phyloP scores from a whole-genome alignment of 2,329 filamentous ascomycete species.

The Ophiobolus disseminans region DNA sequence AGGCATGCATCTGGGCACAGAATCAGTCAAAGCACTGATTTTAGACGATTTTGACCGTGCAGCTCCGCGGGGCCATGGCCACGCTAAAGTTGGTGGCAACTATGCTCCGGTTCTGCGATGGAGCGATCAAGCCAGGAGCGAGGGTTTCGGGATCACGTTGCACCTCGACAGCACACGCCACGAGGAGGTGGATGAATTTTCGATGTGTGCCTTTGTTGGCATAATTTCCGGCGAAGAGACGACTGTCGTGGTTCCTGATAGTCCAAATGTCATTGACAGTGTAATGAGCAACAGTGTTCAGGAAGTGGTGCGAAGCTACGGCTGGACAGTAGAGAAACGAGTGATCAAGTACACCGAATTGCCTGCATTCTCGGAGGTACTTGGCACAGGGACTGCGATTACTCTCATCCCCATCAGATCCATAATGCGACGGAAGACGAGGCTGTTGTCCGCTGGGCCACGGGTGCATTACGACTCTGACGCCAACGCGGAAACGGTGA shows the following conservation, averaged over 20 bases:
- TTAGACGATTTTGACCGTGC: slow-evolving; percentile 38
- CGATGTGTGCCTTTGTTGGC: slow-evolving; percentile 44
- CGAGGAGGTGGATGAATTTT: slow-evolving; percentile 48
- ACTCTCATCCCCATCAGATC: slow-evolving; percentile 20
- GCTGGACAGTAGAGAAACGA: slow-evolving; percentile 44
- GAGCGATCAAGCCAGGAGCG: slow-evolving; percentile 34
- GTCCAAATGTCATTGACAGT: slow-evolving; percentile 36
- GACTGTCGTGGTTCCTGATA: slow-evolving; percentile 41
- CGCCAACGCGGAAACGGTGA: too few species aligned
- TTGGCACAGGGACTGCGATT: slow-evolving; percentile 31
- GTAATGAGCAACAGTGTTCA: slow-evolving; percentile 37
- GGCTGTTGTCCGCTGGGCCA: too few species aligned
- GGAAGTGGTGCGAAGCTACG: slow-evolving; percentile 33
- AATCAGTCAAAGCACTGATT: background rate
- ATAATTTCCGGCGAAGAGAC: slow-evolving; percentile 27
- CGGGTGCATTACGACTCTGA: too few species aligned
- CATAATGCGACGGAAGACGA: too few species aligned
- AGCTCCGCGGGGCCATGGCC: slow-evolving; percentile 43
- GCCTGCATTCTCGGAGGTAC: slow-evolving; percentile 25
- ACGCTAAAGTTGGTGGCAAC: slow-evolving; percentile 48
- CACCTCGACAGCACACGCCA: slow-evolving; percentile 44
- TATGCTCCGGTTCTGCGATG: slow-evolving; percentile 48
- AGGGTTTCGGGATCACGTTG: slow-evolving; percentile 44
- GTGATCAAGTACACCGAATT: slow-evolving; percentile 23
- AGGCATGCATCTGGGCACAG: background rate